Evolutionary conservation across 345 rosid genomes (phyloP), one percentile per base, ranked within the genome.

Genomic region (Eucalyptus fibrosa): DNA sequence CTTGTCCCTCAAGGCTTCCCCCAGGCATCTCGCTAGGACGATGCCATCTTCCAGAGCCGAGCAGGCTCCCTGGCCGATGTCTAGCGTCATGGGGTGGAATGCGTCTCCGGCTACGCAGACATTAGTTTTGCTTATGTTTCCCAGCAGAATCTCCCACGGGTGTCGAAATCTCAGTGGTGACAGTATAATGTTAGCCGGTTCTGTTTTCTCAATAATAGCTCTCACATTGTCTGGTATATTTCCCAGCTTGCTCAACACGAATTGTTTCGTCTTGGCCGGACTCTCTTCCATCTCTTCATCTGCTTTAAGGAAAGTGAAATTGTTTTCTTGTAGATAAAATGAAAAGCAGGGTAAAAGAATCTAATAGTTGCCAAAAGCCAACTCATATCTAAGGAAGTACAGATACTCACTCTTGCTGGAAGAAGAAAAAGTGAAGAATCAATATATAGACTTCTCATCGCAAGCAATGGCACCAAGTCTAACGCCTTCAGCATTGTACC

Each of bases 401-500:
- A 65, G 14, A 18, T n/a, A 86, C 50, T 50, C 47, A 83, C n/a
- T 30, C 30, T 18, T 28, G 50, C 47, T 56, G 86, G 92, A 83
- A 83, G 47, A 40, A 83, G 32, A 83, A 50, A 45, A 81, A 37
- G 49, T 40, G 14, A 37, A 81, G 45, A 44, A 42, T 89, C 91
- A 90, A 19, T 90, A 82, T 18, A 90, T 53, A 50, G 89, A 42
- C 51, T 40, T 87, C 37, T 90, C 94, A 90, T 95, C 89, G 89
- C 94, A 96, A 26, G 96, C 95, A 89, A 92, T 7, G 88, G 94
- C 88, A 77, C 95, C 96, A 12, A 92, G 90, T 44, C 95, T 94
- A 80, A 90, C 62, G 30, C 96, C 97, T 30, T 92, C 86, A 37
- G 95, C 95, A 82, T 91, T 49, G 87, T 89, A 93, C 89, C 86